Conservation (phyloP, 2,329 filamentous ascomycete species). For the Fusarium bactridioides region DNA sequence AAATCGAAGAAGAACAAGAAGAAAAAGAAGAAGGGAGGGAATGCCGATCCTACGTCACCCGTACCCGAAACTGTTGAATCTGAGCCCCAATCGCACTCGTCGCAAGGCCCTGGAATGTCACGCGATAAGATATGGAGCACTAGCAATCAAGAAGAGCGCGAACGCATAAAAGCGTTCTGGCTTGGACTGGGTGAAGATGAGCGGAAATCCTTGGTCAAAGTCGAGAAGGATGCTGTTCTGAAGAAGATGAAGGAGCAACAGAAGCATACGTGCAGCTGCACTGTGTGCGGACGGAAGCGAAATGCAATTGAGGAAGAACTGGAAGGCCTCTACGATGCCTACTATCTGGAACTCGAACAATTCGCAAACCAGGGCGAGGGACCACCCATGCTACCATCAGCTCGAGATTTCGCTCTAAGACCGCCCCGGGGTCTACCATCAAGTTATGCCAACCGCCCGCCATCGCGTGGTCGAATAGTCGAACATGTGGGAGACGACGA, state of each 20-base stretch:
- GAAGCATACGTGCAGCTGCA: conserved; percentile 98
- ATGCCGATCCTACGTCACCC: conserved; percentile 34
- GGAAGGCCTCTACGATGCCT: conserved; percentile 96
- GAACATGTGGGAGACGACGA: conserved; percentile 68
- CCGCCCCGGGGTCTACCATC: conserved; percentile 65
- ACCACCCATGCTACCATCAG: conserved; percentile 59
- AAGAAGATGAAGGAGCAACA: conserved; percentile 99
- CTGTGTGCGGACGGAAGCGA: conserved; percentile 93
- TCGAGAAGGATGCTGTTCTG: conserved; percentile 97
- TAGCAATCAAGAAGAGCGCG: conserved; percentile 89
- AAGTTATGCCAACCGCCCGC: conserved; percentile 70
- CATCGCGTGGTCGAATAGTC: conserved; percentile 78
- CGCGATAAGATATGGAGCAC: conserved; percentile 98
- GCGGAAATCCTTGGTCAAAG: conserved; percentile 93
- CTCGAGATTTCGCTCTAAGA: conserved; percentile 69
- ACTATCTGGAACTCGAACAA: conserved; percentile 97
- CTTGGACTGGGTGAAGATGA: conserved; percentile 92
- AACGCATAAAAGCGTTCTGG: conserved; percentile 99
- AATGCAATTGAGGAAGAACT: conserved; percentile 98
- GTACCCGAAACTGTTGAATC: conserved; percentile 24
- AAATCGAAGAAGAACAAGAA: conserved; percentile 71
- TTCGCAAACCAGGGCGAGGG: conserved; percentile 86
- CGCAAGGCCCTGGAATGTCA: conserved; percentile 57
- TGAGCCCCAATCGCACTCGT: conserved; percentile 40
- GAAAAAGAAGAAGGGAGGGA: conserved; percentile 68